Percentiles rank a stretch among this genome's conserved stretches.
Conservation (phyloP, 2,329 filamentous ascomycete genomes). For the Tolypocladium inflatum region DNA sequence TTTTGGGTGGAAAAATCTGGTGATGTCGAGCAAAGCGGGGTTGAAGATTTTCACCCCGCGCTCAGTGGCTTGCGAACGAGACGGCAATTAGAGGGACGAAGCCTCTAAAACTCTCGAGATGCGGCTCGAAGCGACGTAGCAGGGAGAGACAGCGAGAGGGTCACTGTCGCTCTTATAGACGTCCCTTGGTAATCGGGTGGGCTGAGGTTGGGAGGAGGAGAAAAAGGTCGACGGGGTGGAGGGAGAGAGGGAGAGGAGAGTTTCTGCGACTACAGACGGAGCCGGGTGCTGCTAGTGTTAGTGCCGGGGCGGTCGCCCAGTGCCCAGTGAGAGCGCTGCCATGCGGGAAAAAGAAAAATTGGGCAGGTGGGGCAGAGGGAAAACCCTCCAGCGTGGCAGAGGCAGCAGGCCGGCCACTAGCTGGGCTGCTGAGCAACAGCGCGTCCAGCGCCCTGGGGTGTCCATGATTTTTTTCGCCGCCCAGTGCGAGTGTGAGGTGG, state of each 20-base stretch:
- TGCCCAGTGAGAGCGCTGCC: conserved; percentile 2
- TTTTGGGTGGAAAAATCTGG: conserved; percentile 14
- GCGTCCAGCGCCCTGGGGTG: neutral
- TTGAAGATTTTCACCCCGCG: conserved; percentile 33
- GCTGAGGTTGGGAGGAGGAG: conserved; percentile 11
- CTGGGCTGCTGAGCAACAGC: neutral
- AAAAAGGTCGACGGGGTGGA: conserved; percentile 12
- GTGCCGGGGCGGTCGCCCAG: neutral
- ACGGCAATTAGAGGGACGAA: conserved; percentile 1
- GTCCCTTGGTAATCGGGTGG: conserved; percentile 21
- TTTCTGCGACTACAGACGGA: conserved; percentile 10
- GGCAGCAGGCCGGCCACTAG: neutral
- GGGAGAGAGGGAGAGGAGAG: conserved; percentile 3
- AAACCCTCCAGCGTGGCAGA: conserved; percentile 1
- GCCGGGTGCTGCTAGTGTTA: neutral
- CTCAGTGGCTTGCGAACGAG: conserved; percentile 13
- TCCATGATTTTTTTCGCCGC: neutral
- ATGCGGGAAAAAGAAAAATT: conserved; percentile 7
- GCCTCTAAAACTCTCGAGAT: conserved; percentile 6
- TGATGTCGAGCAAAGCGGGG: conserved; percentile 30
- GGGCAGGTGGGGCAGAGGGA: conserved; percentile 11
- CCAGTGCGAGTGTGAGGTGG: neutral
- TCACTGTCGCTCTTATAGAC: conserved; percentile 30
- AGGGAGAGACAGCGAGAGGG: conserved; percentile 27
- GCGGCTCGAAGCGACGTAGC: conserved; percentile 21